Conservation (phyloP, 2,329 filamentous ascomycete species). For the Aspergillus ochraceus region DNA sequence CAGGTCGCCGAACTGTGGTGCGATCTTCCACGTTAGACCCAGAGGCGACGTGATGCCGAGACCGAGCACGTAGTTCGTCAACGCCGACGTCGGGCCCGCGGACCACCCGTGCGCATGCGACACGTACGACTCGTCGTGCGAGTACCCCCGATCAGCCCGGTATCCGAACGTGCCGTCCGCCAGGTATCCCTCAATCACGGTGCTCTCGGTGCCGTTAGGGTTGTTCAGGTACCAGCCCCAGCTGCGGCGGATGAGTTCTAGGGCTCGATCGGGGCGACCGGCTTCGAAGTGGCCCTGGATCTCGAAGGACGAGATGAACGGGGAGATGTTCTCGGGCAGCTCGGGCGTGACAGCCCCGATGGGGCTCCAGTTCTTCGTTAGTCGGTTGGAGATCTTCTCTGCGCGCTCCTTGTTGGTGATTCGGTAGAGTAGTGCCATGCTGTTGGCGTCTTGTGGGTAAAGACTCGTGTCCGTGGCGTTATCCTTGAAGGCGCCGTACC, state of each 20-base stretch:
- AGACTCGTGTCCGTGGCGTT: constrained; percentile 54
- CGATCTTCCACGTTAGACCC: constrained; percentile 46
- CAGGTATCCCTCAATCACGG: constrained; percentile 61
- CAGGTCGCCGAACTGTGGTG: constrained; percentile 48
- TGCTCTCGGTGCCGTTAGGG: constrained; percentile 58
- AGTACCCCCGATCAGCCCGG: constrained; percentile 53
- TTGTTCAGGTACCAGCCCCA: constrained; percentile 64
- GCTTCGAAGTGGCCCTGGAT: constrained; percentile 57
- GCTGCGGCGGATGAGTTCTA: constrained; percentile 55
- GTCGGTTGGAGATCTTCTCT: constrained; percentile 43
- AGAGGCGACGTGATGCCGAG: constrained; percentile 41
- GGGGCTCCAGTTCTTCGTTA: constrained; percentile 56
- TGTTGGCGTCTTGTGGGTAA: constrained; percentile 62
- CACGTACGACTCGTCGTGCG: constrained; percentile 7
- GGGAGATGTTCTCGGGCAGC: constrained; percentile 57
- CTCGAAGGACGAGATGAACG: constrained; percentile 61
- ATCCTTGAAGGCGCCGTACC: constrained; percentile 54
- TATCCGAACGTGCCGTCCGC: constrained; percentile 60
- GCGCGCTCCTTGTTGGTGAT: constrained; percentile 41
- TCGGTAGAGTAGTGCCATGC: constrained; percentile 54
- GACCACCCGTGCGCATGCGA: constrained; percentile 43
- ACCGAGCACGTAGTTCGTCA: constrained; percentile 49
- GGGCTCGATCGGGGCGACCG: constrained; percentile 50
- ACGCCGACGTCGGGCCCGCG: constrained; percentile 42
- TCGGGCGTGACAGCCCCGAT: constrained; percentile 59